Evolutionary conservation across 2,329 filamentous ascomycete genomes (phyloP).

Genomic region (Paecilomyces niveus): DNA sequence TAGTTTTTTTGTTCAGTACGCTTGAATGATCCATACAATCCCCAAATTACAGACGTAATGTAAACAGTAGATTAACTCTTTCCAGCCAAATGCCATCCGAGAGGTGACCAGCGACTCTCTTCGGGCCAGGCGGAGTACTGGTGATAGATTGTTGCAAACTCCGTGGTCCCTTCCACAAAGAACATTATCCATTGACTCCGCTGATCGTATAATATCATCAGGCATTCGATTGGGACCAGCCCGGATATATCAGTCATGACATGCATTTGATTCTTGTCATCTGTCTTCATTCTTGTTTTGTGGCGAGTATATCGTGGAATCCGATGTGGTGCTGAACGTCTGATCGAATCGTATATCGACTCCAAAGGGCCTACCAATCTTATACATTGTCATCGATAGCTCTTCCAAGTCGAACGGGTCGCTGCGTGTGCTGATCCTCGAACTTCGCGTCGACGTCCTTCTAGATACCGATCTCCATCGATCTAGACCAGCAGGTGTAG

Average conservation of each 20-base stretch:
- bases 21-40: neutral
- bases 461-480: conserved; percentile 8
- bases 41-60: neutral
- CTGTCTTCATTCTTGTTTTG: neutral
- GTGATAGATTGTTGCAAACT: neutral
- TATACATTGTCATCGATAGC: conserved; percentile 3
- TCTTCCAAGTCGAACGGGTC: conserved; percentile 30
- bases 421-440: conserved; percentile 20
- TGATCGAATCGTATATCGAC: neutral
- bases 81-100: neutral
- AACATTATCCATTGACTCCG: neutral
- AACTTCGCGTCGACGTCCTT: conserved; percentile 2
- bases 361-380: neutral
- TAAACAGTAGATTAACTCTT: neutral
- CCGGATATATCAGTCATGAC: neutral
- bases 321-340: neutral
- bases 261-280: neutral
- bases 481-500: conserved; percentile 8
- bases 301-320: neutral
- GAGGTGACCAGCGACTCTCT: neutral
- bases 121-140: neutral
- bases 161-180: neutral
- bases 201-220: neutral
- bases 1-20: neutral
- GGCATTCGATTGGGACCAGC: neutral